Conservation (phyloP, 192 early-diverging fungal species). For the Piromyces sp. region DNA sequence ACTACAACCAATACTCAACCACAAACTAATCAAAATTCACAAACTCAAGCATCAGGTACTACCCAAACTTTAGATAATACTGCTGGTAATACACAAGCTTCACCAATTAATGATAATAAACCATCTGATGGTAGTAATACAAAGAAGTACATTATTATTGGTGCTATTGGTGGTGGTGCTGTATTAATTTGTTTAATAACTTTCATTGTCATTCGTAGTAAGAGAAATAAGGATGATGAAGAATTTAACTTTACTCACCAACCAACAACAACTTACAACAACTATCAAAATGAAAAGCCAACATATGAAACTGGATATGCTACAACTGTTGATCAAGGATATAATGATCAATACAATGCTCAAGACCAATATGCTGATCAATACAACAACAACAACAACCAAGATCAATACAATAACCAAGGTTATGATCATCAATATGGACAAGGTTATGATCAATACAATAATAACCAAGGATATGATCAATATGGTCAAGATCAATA, state of each 20-base stretch:
- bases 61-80: too few relatives aligned
- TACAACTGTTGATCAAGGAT: neutral
- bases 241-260: neutral
- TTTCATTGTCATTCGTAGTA: neutral
- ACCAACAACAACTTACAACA: neutral
- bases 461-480: neutral
- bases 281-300: neutral
- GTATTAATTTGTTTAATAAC: neutral
- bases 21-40: too few relatives aligned
- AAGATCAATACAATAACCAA: neutral
- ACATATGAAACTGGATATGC: neutral
- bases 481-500: neutral
- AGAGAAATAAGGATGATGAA: neutral
- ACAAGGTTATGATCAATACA: too few relatives aligned
- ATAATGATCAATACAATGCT: neutral
- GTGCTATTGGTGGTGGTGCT: neutral
- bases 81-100: too few relatives aligned
- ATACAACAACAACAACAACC: neutral
- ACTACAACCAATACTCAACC: too few relatives aligned
- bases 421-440: neutral
- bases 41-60: too few relatives aligned
- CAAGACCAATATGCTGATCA: neutral
- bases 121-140: too few relatives aligned
- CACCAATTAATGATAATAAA: too few relatives aligned
- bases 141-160: neutral